These are phyloP conservation scores for Coleophoma eucalyptorum DNA, from an alignment of 2,329 filamentous ascomycete genomes.

Conservation along the genomic window DNA sequence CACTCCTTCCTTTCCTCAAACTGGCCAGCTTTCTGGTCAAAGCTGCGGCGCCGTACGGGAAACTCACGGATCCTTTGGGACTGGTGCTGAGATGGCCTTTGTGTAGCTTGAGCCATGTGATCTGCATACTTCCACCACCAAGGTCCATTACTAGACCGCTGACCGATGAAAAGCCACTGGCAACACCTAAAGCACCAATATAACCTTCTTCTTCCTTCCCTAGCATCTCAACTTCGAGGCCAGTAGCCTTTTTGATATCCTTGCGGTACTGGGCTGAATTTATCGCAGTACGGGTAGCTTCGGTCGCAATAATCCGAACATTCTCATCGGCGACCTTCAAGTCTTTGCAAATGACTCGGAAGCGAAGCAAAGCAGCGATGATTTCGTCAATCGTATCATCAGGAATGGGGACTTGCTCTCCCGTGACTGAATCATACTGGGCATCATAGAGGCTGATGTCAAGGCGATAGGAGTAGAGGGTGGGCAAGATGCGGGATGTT, in stretches of 20 bases:
- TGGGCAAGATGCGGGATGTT: constrained; percentile 57
- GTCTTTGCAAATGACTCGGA: constrained; percentile 53
- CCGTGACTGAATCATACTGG: constrained; percentile 42
- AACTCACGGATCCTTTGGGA: constrained; percentile 54
- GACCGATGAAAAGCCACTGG: constrained; percentile 58
- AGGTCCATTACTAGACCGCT: constrained; percentile 69
- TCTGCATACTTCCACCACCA: constrained; percentile 65
- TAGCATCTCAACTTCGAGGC: constrained; percentile 57
- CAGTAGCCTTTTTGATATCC: constrained; percentile 49
- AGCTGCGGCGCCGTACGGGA: constrained; percentile 69
- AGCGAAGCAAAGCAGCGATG: constrained; percentile 46
- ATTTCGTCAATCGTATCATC: constrained; percentile 45
- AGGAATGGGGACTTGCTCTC: constrained; percentile 48
- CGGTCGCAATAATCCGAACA: constrained; percentile 59
- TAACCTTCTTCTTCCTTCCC: constrained; percentile 64
- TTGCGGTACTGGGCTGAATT: constrained; percentile 53
- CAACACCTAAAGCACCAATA: constrained; percentile 63
- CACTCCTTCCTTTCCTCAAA: constrained; percentile 32
- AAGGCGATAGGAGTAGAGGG: constrained; percentile 50
- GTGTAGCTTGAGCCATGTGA: constrained; percentile 59
- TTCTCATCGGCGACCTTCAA: constrained; percentile 50
- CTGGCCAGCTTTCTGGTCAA: constrained; percentile 51
- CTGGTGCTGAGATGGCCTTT: constrained; percentile 47
- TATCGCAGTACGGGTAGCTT: constrained; percentile 58
- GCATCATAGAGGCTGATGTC: constrained; percentile 63